Conservation (phyloP, 2,329 filamentous ascomycete genomes). For the Catunica adiposa region DNA sequence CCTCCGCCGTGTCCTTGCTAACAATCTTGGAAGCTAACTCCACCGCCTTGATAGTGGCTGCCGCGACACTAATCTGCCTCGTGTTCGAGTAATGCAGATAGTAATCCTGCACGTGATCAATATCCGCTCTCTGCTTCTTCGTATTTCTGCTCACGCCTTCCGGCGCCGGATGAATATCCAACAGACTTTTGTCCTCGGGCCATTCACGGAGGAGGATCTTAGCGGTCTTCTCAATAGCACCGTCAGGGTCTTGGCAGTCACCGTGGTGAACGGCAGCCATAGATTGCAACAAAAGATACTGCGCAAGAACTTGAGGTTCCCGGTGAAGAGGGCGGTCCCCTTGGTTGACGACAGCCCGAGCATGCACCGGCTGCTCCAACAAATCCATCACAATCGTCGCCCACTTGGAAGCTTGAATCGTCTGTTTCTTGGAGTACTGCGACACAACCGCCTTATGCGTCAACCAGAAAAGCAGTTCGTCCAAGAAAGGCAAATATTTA, state of each 20-base stretch:
- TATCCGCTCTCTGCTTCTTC: conserved; percentile 17
- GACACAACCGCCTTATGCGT: conserved; percentile 27
- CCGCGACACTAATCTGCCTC: conserved; percentile 19
- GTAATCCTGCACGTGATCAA: conserved; percentile 19
- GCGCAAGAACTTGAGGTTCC: conserved; percentile 29
- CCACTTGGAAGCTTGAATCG: conserved; percentile 29
- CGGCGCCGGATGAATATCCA: conserved; percentile 22
- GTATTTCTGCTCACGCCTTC: conserved; percentile 2
- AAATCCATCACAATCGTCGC: conserved; percentile 33
- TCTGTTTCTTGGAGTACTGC: conserved; percentile 22
- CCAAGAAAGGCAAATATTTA: conserved; percentile 18
- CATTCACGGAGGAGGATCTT: conserved; percentile 25
- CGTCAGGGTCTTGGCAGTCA: conserved; percentile 20
- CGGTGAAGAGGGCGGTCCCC: conserved; percentile 21
- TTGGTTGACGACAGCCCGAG: conserved; percentile 14
- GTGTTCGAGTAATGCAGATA: conserved; percentile 23
- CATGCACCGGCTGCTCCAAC: conserved; percentile 28
- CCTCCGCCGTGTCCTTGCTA: conserved; percentile 21
- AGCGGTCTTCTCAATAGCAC: conserved; percentile 24
- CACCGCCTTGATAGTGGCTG: conserved; percentile 30
- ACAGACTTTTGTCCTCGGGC: conserved; percentile 25
- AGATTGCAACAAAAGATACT: conserved; percentile 28
- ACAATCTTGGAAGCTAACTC: conserved; percentile 28
- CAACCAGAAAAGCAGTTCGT: conserved; percentile 24
- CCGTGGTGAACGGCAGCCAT: conserved; percentile 23